phyloP scores from a whole-genome alignment of 306 rosid genomes.

The Castanospermum australe region DNA sequence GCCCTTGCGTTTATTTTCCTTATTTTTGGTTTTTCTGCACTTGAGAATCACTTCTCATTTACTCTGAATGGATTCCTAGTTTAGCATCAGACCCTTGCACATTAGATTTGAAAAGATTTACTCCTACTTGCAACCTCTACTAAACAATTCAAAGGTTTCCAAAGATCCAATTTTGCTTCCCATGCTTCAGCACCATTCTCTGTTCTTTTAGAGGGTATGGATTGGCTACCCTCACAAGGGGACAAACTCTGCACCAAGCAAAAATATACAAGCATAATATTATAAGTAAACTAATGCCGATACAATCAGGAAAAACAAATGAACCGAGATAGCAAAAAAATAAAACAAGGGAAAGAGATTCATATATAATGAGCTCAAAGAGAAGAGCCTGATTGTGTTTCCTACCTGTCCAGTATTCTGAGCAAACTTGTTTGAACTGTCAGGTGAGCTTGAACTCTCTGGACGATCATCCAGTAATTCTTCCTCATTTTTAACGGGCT shows the following conservation, averaged over 20 bases:
- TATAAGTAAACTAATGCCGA: slow-evolving; percentile 13
- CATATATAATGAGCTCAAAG: slow-evolving; percentile 1
- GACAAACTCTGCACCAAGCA: slow-evolving; percentile 53
- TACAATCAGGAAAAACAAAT: neutral
- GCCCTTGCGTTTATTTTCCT: slow-evolving; percentile 63
- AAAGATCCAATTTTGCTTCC: slow-evolving; percentile 78
- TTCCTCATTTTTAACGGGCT: slow-evolving; percentile 58
- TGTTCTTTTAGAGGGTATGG: slow-evolving; percentile 52
- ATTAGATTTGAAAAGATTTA: slow-evolving; percentile 72
- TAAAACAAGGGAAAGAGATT: slow-evolving; percentile 12
- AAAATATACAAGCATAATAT: slow-evolving; percentile 8
- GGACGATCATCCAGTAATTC: slow-evolving; percentile 48
- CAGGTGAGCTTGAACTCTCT: slow-evolving; percentile 75
- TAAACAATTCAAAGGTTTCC: slow-evolving; percentile 89
- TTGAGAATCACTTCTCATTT: slow-evolving; percentile 43
- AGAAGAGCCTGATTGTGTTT: slow-evolving; percentile 20
- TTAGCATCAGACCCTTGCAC: slow-evolving; percentile 59
- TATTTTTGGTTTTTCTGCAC: slow-evolving; percentile 55
- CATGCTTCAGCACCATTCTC: slow-evolving; percentile 59
- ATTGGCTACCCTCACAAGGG: slow-evolving; percentile 58
- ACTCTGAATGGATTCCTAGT: slow-evolving; percentile 51
- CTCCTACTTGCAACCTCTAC: slow-evolving; percentile 93
- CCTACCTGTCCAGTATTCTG: slow-evolving; percentile 58
- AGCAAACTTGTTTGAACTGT: slow-evolving; percentile 52
- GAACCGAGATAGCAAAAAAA: neutral